These are phyloP conservation scores for Mariannaea sp. DNA, from an alignment of 2,329 filamentous ascomycete genomes.

Conservation along the genomic window DNA sequence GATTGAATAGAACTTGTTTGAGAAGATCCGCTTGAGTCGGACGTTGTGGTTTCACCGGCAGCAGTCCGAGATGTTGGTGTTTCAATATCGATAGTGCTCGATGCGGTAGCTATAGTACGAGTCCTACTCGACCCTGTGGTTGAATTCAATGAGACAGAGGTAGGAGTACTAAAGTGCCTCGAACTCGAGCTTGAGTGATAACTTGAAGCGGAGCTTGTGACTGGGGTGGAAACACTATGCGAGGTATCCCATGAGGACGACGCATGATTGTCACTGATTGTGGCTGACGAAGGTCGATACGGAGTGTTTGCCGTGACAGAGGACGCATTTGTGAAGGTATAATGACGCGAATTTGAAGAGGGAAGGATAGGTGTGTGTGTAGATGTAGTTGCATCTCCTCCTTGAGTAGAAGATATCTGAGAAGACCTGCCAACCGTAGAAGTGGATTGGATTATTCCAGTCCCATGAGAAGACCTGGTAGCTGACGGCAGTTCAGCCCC, in stretches of 20 bases:
- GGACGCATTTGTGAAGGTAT: conserved; percentile 23
- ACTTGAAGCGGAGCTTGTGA: not conserved
- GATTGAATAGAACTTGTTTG: conserved; percentile 9
- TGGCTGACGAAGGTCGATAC: conserved; percentile 14
- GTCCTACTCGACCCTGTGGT: too few relatives aligned
- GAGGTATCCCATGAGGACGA: conserved; percentile 9
- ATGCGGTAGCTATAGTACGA: too few relatives aligned
- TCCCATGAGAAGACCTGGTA: not conserved
- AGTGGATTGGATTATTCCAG: not conserved
- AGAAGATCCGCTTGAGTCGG: not conserved
- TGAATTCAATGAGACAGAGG: not conserved
- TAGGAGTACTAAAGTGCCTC: too few relatives aligned
- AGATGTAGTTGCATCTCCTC: not conserved
- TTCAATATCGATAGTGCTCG: not conserved
- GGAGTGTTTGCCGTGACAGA: conserved; percentile 18
- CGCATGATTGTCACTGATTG: conserved; percentile 8
- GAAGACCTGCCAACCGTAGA: not conserved
- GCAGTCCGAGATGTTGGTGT: not conserved
- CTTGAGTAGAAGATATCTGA: not conserved
- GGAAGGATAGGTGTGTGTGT: conserved; percentile 21
- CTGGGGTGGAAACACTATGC: conserved; percentile 3
- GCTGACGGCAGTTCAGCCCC: not conserved
- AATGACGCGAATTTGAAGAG: conserved; percentile 22
- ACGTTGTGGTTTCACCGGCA: not conserved
- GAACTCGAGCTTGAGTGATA: not conserved